phyloP scores from a whole-genome alignment of 1,284 basidiomycete genomes.

The Tilletia walkeri region DNA sequence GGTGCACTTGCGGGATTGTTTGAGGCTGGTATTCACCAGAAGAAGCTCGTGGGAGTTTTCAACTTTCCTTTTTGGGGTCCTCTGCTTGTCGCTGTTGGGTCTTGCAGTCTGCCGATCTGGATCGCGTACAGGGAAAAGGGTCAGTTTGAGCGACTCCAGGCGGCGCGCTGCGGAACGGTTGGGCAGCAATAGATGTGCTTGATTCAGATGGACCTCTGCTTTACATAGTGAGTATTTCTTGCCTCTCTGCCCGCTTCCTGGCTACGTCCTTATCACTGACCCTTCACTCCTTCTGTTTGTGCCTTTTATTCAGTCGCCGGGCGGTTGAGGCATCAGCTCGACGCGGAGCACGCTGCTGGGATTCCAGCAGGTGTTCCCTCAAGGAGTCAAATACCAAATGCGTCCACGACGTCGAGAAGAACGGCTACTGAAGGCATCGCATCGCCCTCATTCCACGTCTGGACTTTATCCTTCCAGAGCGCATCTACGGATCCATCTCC shows the following conservation, averaged over 20 bases:
- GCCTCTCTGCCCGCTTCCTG: not conserved
- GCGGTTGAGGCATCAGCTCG: constrained; percentile 4
- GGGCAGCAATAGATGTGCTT: not conserved
- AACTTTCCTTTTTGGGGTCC: not conserved
- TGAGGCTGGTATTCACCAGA: not conserved
- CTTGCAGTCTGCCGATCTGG: not conserved
- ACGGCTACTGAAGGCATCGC: not conserved
- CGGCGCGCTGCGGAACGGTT: too few species aligned
- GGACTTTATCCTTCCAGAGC: too few species aligned
- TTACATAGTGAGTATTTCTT: constrained; percentile 1
- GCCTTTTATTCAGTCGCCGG: not conserved
- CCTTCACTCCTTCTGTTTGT: not conserved
- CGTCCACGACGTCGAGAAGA: constrained; percentile 6
- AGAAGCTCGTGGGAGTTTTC: not conserved
- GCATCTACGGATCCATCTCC: too few species aligned
- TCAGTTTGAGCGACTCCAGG: too few species aligned
- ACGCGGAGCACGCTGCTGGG: not conserved
- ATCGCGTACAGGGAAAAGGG: not conserved
- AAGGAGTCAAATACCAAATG: not conserved
- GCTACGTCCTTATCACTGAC: not conserved
- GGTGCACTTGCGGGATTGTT: not conserved
- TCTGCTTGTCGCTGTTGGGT: not conserved
- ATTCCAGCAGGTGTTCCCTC: too few species aligned
- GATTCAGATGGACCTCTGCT: constrained; percentile 6
- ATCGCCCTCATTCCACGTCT: too few species aligned